A percentile compares a stretch with the other conserved stretches of the same genome.
Conservation (phyloP, 306 rosid genomes). For the Hippophae rhamnoides region DNA sequence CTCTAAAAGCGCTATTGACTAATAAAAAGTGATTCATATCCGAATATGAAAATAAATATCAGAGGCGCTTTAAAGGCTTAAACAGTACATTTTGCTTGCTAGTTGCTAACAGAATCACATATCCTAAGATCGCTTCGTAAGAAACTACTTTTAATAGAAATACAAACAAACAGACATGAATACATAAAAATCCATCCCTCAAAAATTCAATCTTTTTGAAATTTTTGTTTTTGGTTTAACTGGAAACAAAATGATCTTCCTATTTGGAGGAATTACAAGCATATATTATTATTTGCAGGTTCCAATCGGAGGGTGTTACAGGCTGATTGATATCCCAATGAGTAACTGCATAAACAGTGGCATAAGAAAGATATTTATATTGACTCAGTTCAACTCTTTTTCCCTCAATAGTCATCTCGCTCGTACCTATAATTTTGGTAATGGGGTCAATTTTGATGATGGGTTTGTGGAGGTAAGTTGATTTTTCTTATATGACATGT, state of each 20-base stretch:
- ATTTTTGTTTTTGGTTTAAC: not conserved
- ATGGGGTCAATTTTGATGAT: constrained; percentile 72
- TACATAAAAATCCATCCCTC: no score
- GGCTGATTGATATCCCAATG: constrained; percentile 90
- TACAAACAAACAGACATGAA: no score
- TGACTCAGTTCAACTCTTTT: constrained; percentile 78
- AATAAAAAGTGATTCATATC: no score
- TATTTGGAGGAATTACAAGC: not conserved
- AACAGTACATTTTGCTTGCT: no score
- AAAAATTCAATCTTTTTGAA: not conserved
- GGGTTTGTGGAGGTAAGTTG: constrained; percentile 80
- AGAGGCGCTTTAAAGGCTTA: no score
- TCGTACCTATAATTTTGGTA: constrained; percentile 60
- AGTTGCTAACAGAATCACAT: no score
- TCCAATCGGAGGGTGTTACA: constrained; percentile 88
- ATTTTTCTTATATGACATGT: not conserved
- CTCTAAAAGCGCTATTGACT: no score
- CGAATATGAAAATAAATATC: no score
- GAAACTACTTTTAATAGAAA: no score
- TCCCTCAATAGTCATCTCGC: constrained; percentile 90
- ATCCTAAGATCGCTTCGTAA: no score
- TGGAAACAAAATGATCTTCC: not conserved
- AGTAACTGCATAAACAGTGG: constrained; percentile 94
- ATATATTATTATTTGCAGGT: constrained; percentile 34
- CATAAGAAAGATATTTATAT: constrained; percentile 67